Conservation (phyloP, 2,329 filamentous ascomycete species). For the Trichophyton verrucosum region DNA sequence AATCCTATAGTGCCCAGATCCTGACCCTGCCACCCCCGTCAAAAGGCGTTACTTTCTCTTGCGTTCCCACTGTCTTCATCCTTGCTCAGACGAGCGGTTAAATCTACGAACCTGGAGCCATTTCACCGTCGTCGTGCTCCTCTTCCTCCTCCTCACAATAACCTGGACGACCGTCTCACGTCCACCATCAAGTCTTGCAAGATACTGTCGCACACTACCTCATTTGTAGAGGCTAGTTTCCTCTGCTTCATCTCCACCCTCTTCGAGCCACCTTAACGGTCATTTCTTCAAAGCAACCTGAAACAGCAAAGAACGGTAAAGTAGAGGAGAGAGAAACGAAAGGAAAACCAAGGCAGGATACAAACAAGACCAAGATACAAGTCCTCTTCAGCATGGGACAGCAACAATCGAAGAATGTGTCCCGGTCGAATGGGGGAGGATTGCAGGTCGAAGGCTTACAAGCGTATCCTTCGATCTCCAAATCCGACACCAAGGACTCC, state of each 20-base stretch:
- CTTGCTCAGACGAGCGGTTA: conserved; percentile 9
- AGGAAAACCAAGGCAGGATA: background rate
- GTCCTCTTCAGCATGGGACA: conserved; percentile 33
- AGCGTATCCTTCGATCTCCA: conserved; percentile 82
- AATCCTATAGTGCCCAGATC: background rate
- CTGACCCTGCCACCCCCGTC: background rate
- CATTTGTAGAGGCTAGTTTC: conserved; percentile 14
- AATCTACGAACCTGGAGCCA: conserved; percentile 14
- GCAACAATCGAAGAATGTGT: conserved; percentile 45
- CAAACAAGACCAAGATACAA: background rate
- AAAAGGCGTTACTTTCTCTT: background rate
- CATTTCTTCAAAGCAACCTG: background rate
- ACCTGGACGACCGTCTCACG: conserved; percentile 11
- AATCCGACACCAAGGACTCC: conserved; percentile 87
- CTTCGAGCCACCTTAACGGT: conserved; percentile 14
- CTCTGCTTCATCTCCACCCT: conserved; percentile 15
- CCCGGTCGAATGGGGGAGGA: conserved; percentile 36
- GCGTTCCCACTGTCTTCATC: background rate
- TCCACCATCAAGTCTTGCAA: conserved; percentile 10
- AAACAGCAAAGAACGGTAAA: background rate
- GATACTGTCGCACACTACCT: conserved; percentile 10
- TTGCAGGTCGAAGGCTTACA: conserved; percentile 50
- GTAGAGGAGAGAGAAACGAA: background rate
- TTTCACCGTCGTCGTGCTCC: conserved; percentile 6
- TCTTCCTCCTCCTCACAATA: conserved; percentile 9